Conservation (phyloP, 257 asterid genomes). For the Solanum piurae region DNA sequence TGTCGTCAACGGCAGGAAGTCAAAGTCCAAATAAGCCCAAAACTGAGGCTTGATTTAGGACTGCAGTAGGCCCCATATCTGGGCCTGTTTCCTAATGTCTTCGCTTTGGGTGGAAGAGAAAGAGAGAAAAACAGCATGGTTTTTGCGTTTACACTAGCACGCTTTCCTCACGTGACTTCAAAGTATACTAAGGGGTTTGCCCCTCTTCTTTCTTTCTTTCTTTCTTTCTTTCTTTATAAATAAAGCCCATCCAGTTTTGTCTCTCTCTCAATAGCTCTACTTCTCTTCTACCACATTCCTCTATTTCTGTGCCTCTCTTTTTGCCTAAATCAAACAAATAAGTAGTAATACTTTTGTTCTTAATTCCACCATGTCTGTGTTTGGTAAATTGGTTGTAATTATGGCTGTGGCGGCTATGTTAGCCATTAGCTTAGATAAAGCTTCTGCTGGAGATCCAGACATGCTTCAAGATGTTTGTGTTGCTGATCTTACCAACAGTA, state of each 20-base stretch:
- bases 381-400: neutral
- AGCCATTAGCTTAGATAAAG: constrained; percentile 1
- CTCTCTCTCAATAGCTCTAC: neutral
- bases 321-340: neutral
- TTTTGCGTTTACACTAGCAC: neutral
- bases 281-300: neutral
- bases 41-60: neutral
- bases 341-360: neutral
- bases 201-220: too few species aligned
- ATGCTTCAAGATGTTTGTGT: constrained; percentile 56
- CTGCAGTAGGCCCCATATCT: neutral
- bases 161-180: constrained; percentile 1
- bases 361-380: neutral
- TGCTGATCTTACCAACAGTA: constrained; percentile 52
- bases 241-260: neutral
- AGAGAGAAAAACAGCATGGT: neutral
- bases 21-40: neutral
- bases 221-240: neutral
- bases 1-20: neutral
- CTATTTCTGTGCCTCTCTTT: neutral
- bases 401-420: neutral
- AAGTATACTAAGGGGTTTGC: neutral
- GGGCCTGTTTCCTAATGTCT: neutral
- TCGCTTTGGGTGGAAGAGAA: constrained; percentile 3
- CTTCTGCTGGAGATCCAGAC: constrained; percentile 40